Conservation (phyloP, 768 basidiomycete genomes). For the Suillus cothurnatus region DNA sequence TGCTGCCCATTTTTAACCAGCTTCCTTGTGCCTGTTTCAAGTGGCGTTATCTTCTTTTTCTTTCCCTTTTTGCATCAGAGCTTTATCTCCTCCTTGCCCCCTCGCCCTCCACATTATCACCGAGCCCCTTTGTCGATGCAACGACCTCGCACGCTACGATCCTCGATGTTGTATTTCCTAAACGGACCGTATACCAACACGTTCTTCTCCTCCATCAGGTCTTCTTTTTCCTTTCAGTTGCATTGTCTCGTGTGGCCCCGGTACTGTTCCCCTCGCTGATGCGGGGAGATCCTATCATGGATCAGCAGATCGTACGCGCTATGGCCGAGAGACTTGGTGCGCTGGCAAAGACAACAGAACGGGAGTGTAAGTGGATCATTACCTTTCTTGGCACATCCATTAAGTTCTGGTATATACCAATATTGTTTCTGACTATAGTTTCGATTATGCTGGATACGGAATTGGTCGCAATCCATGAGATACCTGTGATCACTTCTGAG, state of each 20-base stretch:
- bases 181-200: slow-evolving; percentile 74
- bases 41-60: slow-evolving; percentile 83
- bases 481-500: slow-evolving; percentile 25
- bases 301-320: slow-evolving; percentile 31
- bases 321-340: slow-evolving; percentile 47
- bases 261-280: slow-evolving; percentile 51
- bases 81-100: slow-evolving; percentile 66
- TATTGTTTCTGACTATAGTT: slow-evolving; percentile 32
- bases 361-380: slow-evolving; percentile 47
- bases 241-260: slow-evolving; percentile 70
- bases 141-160: slow-evolving; percentile 25
- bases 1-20: slow-evolving; percentile 12
- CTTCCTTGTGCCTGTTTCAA: slow-evolving; percentile 30
- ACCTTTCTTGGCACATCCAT: slow-evolving; percentile 3
- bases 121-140: slow-evolving; percentile 28
- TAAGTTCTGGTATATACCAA: slow-evolving; percentile 4
- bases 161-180: slow-evolving; percentile 53
- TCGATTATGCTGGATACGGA: slow-evolving; percentile 56
- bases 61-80: slow-evolving; percentile 62
- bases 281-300: slow-evolving; percentile 29
- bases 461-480: slow-evolving; percentile 50
- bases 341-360: slow-evolving; percentile 48
- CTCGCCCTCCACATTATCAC: slow-evolving; percentile 39
- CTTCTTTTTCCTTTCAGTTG: slow-evolving; percentile 74
- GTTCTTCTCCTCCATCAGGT: slow-evolving; percentile 75